Percentiles rank a stretch among this genome's conserved stretches.
phyloP scores from a whole-genome alignment of 148 eudicot genomes.

The Diospyros kaki region DNA sequence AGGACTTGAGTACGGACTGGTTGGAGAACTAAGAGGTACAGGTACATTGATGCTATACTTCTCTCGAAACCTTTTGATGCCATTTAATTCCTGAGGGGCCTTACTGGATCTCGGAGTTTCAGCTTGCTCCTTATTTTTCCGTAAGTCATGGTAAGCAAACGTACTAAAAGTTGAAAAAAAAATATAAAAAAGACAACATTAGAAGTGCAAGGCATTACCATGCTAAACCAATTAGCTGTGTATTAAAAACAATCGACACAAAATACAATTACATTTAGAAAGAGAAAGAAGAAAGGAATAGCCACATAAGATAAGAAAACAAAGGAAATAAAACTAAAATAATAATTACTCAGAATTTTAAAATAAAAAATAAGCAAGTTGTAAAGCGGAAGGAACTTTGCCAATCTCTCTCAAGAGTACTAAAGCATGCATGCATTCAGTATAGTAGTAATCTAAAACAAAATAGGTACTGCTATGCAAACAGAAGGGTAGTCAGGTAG shows the following conservation, averaged over 20 bases:
- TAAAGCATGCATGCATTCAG: too few species aligned
- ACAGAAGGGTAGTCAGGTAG: too few species aligned
- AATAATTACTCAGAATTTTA: too few species aligned
- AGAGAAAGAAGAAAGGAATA: not conserved
- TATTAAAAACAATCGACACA: not conserved
- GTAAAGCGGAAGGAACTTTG: too few species aligned
- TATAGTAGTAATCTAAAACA: too few species aligned
- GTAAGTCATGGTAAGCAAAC: slow-evolving; percentile 20
- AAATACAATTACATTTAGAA: not conserved
- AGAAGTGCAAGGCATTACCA: not conserved
- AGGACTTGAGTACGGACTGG: slow-evolving; percentile 53
- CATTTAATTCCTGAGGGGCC: slow-evolving; percentile 17
- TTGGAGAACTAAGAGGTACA: slow-evolving; percentile 50
- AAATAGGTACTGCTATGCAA: too few species aligned
- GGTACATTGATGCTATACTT: slow-evolving; percentile 24
- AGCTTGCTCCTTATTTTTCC: slow-evolving; percentile 27
- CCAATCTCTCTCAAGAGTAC: too few species aligned
- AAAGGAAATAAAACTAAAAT: not conserved
- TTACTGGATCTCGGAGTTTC: slow-evolving; percentile 34
- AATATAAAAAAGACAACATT: too few species aligned
- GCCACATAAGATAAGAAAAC: not conserved
- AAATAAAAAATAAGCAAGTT: too few species aligned
- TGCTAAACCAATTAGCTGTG: not conserved
- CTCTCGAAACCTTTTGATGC: slow-evolving; percentile 19
- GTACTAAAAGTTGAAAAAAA: slow-evolving; percentile 12